Evolutionary conservation across 805 yeast species (phyloP), one percentile per base, ranked within the genome.

Genomic region (Starmera dryadoides): DNA sequence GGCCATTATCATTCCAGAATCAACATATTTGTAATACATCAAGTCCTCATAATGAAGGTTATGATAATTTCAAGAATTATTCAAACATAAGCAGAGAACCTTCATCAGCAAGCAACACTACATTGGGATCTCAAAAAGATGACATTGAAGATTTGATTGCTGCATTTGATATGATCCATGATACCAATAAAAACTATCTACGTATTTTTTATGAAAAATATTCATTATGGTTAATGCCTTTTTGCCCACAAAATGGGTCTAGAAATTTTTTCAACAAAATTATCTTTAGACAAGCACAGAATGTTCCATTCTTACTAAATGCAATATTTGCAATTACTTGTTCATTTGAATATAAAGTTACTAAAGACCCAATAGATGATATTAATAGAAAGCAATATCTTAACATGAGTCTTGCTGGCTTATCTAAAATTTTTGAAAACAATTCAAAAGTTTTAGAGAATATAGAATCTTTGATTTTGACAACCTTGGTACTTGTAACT

Each of bases 401-500:
- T 25, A 62, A 71, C 14, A 58, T 61, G 34, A 74, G 79, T 43
- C 55, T 75, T 36, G 64, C 66, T 40, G 53, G 69, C 4, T 51
- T 75, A 10, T 21, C 32, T 4, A 22, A 31, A 17, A 60, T 68
- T 59, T 46, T 65, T 59, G 45, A 62, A 56, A 53, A 66, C 54
- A 53, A 72, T 53, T 51, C 55, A 44, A 47, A 59, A 49, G 55
- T 66, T 46, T 47, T 56, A 38, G 66, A 69, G 29, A 76, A 76
- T 46, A 71, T 78, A 9, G 86, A 79, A 45, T 74, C 81, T 0
- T 73, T 80, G 30, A 63, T 79, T n/a, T 52, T 81, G 17, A 79
- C 86, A 0, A 81, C 78, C 1, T 62, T 81, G 17, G 54, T 81
- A 33, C 60, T 81, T 25, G 79, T 86, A 0, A 64, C 77, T 6